Evolutionary conservation across 2,329 filamentous ascomycete species (phyloP), one percentile per base, ranked within the genome.

Genomic region (Ceratocystiopsis brevicomis): DNA sequence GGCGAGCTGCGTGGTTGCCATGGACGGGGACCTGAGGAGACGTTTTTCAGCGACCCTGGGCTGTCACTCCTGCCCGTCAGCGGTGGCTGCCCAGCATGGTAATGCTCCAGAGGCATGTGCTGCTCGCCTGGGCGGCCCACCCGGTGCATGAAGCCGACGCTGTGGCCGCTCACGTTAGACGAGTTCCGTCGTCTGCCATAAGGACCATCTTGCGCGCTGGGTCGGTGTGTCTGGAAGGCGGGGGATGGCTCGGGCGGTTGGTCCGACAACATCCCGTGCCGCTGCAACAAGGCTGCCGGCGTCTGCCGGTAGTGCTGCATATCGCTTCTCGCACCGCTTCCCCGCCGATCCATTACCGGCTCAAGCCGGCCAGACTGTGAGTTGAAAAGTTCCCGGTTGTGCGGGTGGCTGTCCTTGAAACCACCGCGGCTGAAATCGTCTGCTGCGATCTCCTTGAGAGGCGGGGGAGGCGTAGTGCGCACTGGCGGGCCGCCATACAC

Each of bases 341-440:
- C 75, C 50, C 84, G 76, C 35, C 86, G 78, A 48, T 94, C 85
- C 42, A 72, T 66, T 4, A 87, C 88, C 15, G 87, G 86, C 56
- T 96, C 88, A 52, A 94, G 93, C 41, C 85, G 79, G 16, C 88
- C 88, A 43, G 85, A 94, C 44, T 92, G 81, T n/a, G 88, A 93
- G 57, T 96, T 95, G 63, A 78, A 96, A 0, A 96, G 66, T 58
- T 96, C 87, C 45, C 82, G 70, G 48, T 74, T 77, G 12, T 71
- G 67, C 1, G 65, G 56, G 34, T 69, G 67, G 6, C 77, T 72
- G 48, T 94, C 85, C 53, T 81, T 73, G 78, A 83, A 93, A 33
- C 78, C 73, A 42, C 79, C 75, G 48, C 90, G 73, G 57, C 80
- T 92, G 55, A 95, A 96, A 51, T 94, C 88, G 58, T 96, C 90